A percentile compares a stretch with the other conserved stretches of the same genome.
Conservation (phyloP, 805 yeast species). For the Saccharomycopsis sp. region DNA sequence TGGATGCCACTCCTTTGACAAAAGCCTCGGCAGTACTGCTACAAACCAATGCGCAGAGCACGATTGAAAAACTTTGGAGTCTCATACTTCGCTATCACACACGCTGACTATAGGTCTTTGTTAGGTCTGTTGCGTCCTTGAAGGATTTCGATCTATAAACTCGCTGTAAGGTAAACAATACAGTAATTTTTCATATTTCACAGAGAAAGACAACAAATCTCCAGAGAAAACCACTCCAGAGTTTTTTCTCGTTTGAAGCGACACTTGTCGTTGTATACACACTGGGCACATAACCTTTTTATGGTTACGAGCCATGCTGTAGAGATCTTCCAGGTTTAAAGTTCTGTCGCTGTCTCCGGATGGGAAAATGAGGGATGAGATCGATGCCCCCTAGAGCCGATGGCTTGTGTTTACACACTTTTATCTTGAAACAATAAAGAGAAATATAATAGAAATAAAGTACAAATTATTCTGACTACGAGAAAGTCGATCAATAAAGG, state of each 20-base stretch:
- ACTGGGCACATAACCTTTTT: neutral
- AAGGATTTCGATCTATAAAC: too few species aligned
- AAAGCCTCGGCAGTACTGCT: neutral
- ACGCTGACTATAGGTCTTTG: too few species aligned
- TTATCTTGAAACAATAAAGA: too few species aligned
- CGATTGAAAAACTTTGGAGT: neutral
- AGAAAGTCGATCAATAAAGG: too few species aligned
- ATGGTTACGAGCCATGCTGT: neutral
- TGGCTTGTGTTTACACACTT: too few species aligned
- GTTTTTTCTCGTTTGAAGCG: neutral
- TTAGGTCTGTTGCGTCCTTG: too few species aligned
- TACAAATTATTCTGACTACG: too few species aligned
- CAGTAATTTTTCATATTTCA: neutral
- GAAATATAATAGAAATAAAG: too few species aligned
- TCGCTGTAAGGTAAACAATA: too few species aligned
- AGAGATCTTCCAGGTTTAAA: neutral
- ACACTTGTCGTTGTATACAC: neutral
- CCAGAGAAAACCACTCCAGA: neutral
- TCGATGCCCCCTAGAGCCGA: too few species aligned
- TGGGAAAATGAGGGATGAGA: neutral
- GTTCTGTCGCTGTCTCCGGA: neutral
- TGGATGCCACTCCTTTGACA: constrained; percentile 16
- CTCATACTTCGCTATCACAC: too few species aligned
- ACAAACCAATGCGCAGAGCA: neutral
- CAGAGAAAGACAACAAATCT: neutral